Evolutionary conservation across 2,329 filamentous ascomycete genomes (phyloP).

Genomic region (Magnaporthales sp.): DNA sequence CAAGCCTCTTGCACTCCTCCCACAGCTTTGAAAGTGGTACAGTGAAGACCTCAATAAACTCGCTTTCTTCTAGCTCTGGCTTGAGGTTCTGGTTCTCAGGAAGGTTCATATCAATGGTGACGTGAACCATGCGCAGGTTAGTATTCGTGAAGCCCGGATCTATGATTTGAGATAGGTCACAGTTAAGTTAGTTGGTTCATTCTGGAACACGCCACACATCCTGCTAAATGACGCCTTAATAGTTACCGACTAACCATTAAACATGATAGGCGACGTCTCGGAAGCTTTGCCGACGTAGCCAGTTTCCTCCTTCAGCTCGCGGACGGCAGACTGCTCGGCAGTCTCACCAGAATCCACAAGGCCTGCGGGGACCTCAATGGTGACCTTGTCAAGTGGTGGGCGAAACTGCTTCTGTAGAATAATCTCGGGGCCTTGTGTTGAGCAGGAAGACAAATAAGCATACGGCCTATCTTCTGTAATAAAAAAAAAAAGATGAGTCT

Average conservation of each 20-base stretch:
- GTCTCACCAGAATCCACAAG: slow-evolving; percentile 55
- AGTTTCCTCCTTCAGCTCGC: slow-evolving; percentile 59
- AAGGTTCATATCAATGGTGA: slow-evolving; percentile 60
- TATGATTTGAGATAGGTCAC: slow-evolving; percentile 11
- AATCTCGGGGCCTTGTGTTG: slow-evolving; percentile 37
- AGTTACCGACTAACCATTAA: slow-evolving; percentile 35
- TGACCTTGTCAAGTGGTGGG: slow-evolving; percentile 49
- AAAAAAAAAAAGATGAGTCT: neutral
- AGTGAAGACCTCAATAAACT: slow-evolving; percentile 75
- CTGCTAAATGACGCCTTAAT: neutral
- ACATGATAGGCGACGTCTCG: slow-evolving; percentile 57
- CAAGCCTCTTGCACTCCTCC: slow-evolving; percentile 56
- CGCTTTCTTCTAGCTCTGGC: slow-evolving; percentile 66
- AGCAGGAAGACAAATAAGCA: neutral
- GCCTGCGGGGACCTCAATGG: slow-evolving; percentile 58
- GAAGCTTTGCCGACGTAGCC: slow-evolving; percentile 50
- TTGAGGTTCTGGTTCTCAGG: slow-evolving; percentile 61
- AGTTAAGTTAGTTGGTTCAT: neutral
- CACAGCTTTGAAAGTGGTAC: slow-evolving; percentile 57
- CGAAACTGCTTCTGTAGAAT: slow-evolving; percentile 61
- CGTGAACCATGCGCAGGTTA: slow-evolving; percentile 62
- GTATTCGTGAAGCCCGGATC: slow-evolving; percentile 60
- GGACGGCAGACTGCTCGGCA: slow-evolving; percentile 50
- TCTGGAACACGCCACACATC: neutral
- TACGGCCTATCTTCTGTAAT: neutral